Base-by-base conservation (phyloP, 306 rosid species). In the Canavalia ensiformis region DNA sequence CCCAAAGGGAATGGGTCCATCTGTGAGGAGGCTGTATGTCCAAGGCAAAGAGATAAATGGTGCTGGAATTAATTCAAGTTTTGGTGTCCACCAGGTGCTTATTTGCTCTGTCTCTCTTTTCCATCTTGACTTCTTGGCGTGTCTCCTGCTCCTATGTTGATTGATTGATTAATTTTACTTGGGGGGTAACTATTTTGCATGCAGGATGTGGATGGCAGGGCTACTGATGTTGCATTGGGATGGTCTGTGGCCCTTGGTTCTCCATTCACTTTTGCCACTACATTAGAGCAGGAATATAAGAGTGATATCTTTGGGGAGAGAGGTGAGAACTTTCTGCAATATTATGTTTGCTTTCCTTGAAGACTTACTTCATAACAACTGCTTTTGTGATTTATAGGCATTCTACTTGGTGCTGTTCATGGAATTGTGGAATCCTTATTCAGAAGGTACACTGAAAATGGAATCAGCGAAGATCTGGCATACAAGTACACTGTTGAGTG, bases 231-330 rank as follows among this genome's bases (percentile, higher is more conserved):
- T 78, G 99, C 99, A 51, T 57, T 96, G 82, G 99, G 91, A 64
- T 96, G 99, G 99, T 96, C 98, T 2, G 89, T 93, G 87, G 98
- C 99, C 84, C 97, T 96, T 77, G 99, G 99, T 55, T 95, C 99
- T 84, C 99, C 99, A 28, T 95, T 95, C 88, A 90, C 99, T 79
- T 95, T 95, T 72, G 97, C 89, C 64, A 95, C 99, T 72, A 93
- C 99, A 39, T 86, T 95, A 49, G 99, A 95, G 91, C 92, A 89
- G 84, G 99, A 95, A 77, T 95, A 95, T 89, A 95, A 42, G 87
- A 95, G 99, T 89, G 99, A 95, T 87, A 93, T 95, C 84, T 95
- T 93, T 87, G 99, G 99, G 46, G 99, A 95, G 88, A 85, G 99
- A 88, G 99, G 99, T 92, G 68, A 75, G 80, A 34, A 13, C 51